Percentiles rank a stretch among this genome's conserved stretches.
Evolutionary conservation across 2,329 filamentous ascomycete genomes (phyloP).

Genomic region (Aspergillus hortae): DNA sequence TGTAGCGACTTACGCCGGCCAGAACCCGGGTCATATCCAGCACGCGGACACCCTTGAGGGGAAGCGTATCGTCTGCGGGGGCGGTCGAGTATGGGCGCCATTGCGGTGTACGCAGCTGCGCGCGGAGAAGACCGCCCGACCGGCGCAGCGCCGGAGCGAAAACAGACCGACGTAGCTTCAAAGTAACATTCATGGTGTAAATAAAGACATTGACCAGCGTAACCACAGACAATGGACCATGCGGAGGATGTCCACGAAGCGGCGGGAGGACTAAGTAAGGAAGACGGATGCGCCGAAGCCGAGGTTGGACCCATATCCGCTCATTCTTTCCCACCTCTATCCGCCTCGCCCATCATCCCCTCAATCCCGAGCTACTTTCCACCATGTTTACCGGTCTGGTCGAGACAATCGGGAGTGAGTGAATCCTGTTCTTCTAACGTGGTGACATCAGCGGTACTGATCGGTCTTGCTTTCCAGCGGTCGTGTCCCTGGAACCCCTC

Average conservation of each 20-base stretch:
- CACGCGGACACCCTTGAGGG: slow-evolving; percentile 81
- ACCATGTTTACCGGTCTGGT: slow-evolving; percentile 94
- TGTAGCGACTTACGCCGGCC: slow-evolving; percentile 67
- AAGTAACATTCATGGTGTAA: slow-evolving; percentile 21
- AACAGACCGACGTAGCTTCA: slow-evolving; percentile 21
- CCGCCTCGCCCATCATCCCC: slow-evolving; percentile 11
- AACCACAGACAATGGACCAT: background rate
- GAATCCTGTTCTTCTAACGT: slow-evolving; percentile 10
- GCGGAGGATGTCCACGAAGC: background rate
- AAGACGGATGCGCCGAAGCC: slow-evolving; percentile 11
- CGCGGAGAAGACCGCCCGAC: slow-evolving; percentile 17
- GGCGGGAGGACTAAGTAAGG: background rate
- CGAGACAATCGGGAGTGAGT: slow-evolving; percentile 85
- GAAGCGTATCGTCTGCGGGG: slow-evolving; percentile 49
- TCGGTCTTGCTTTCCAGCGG: slow-evolving; percentile 52
- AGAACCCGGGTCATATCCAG: slow-evolving; percentile 96
- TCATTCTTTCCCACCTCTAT: slow-evolving; percentile 1
- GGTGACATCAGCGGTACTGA: background rate
- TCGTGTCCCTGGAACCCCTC: slow-evolving; percentile 75
- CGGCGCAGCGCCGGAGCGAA: slow-evolving; percentile 18
- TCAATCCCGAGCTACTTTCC: background rate
- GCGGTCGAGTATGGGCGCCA: slow-evolving; percentile 41
- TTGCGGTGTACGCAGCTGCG: slow-evolving; percentile 16
- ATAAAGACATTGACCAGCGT: background rate
- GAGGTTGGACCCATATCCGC: slow-evolving; percentile 17